These are phyloP conservation scores for Sarcodon aspratus DNA, from an alignment of 768 basidiomycete species.

Conservation along the genomic window DNA sequence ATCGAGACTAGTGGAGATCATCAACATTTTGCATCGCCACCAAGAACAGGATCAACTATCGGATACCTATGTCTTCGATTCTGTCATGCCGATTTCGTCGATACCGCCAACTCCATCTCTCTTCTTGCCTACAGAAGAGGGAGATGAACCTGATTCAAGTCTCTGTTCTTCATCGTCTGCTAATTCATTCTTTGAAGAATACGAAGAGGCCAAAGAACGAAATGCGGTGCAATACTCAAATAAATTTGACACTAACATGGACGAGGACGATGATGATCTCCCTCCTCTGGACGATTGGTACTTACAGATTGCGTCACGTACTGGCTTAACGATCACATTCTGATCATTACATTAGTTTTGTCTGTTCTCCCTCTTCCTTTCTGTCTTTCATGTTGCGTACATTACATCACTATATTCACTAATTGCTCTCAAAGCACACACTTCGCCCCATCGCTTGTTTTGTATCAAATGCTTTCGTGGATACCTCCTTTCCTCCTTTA, in stretches of 20 bases:
- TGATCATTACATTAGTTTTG: no score
- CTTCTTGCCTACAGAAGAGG: not conserved
- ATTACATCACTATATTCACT: no score
- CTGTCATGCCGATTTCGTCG: not conserved
- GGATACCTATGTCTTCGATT: not conserved
- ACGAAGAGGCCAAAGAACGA: not conserved
- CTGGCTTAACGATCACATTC: not conserved
- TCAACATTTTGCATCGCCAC: not conserved
- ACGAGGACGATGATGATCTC: conserved; percentile 10
- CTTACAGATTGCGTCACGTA: conserved; percentile 8
- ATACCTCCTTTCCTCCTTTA: no score
- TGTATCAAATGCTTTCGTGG: no score
- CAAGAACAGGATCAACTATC: not conserved
- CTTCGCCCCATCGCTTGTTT: no score
- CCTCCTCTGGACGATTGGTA: conserved; percentile 15
- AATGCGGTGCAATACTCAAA: not conserved
- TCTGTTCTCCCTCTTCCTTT: no score
- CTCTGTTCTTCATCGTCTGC: not conserved
- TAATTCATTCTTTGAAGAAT: no score
- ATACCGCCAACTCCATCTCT: not conserved
- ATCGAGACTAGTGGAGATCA: conserved; percentile 1
- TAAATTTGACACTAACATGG: not conserved
- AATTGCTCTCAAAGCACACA: no score
- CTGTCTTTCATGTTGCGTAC: no score
- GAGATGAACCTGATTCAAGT: not conserved